phyloP scores from a whole-genome alignment of 805 yeast species.

The Komagataella pastoris region DNA sequence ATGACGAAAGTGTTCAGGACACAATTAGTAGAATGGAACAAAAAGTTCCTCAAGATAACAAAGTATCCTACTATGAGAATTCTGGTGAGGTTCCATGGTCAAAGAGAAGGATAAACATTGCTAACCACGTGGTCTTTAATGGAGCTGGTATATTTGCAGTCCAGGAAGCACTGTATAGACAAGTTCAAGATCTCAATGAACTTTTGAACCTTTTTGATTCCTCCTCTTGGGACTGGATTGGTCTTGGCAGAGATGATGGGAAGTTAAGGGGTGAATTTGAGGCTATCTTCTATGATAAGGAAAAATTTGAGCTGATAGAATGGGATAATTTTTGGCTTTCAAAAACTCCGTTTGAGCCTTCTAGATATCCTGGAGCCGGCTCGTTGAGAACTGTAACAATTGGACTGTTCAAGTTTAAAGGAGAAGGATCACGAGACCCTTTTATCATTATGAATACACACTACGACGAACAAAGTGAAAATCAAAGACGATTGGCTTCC shows the following conservation, averaged over 20 bases:
- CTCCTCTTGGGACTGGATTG: slow-evolving; percentile 23
- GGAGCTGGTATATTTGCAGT: slow-evolving; percentile 23
- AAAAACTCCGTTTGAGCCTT: slow-evolving; percentile 38
- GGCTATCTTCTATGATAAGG: slow-evolving; percentile 28
- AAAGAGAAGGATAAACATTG: slow-evolving; percentile 18
- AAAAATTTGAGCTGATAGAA: slow-evolving; percentile 24
- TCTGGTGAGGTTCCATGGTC: slow-evolving; percentile 21
- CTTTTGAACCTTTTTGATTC: slow-evolving; percentile 9
- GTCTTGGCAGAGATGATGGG: slow-evolving; percentile 44
- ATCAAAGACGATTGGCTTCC: slow-evolving; percentile 31
- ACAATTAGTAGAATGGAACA: slow-evolving; percentile 9
- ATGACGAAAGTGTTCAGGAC: slow-evolving; percentile 9
- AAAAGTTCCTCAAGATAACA: slow-evolving; percentile 10
- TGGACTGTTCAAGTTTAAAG: slow-evolving; percentile 4
- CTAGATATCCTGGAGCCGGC: slow-evolving; percentile 26
- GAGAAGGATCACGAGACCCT: neutral
- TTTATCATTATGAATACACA: slow-evolving; percentile 33
- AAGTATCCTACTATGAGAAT: slow-evolving; percentile 13
- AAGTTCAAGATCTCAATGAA: slow-evolving; percentile 27
- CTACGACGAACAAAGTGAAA: slow-evolving; percentile 32
- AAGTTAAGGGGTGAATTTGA: slow-evolving; percentile 32
- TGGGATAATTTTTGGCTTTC: slow-evolving; percentile 39
- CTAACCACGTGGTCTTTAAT: slow-evolving; percentile 20
- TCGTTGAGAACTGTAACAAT: slow-evolving; percentile 25
- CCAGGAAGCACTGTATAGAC: slow-evolving; percentile 34